Conservation (phyloP, 2,329 filamentous ascomycete species). For the Clarireedia monteithiana region DNA sequence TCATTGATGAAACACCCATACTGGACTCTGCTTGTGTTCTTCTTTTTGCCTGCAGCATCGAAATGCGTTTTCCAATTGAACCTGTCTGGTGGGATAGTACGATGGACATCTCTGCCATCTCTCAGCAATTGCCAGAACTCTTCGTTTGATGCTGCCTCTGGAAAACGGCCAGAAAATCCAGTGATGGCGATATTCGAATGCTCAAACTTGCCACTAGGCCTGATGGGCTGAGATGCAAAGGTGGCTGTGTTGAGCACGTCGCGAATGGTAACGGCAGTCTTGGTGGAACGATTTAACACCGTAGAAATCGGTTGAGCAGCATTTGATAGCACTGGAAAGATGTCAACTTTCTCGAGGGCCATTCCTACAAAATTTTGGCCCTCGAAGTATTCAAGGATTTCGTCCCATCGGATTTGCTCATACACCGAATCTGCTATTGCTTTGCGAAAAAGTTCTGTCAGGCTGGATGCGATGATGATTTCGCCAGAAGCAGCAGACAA, state of each 20-base stretch:
- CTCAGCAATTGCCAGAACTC: constrained; percentile 36
- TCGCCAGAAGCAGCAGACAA: neutral
- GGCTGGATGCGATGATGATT: neutral
- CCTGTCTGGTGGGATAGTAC: constrained; percentile 49
- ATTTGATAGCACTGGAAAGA: neutral
- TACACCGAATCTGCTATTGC: neutral
- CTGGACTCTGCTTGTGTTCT: constrained; percentile 42
- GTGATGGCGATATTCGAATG: constrained; percentile 74
- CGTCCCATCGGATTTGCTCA: neutral
- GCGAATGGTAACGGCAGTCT: neutral
- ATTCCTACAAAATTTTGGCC: neutral
- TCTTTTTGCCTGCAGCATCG: constrained; percentile 60
- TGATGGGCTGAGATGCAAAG: neutral
- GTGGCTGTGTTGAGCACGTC: neutral
- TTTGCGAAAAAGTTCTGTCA: neutral
- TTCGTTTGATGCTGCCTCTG: constrained; percentile 52
- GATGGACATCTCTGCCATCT: constrained; percentile 1
- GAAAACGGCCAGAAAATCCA: constrained; percentile 70
- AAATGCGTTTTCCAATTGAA: constrained; percentile 64
- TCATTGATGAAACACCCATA: constrained; percentile 65
- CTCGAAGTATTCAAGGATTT: neutral
- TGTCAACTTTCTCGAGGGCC: neutral
- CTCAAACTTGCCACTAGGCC: neutral
- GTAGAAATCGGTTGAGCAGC: neutral
- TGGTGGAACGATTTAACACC: neutral